These are phyloP conservation scores for Lasiodiplodia gonubiensis DNA, from an alignment of 2,329 filamentous ascomycete species.

Conservation along the genomic window DNA sequence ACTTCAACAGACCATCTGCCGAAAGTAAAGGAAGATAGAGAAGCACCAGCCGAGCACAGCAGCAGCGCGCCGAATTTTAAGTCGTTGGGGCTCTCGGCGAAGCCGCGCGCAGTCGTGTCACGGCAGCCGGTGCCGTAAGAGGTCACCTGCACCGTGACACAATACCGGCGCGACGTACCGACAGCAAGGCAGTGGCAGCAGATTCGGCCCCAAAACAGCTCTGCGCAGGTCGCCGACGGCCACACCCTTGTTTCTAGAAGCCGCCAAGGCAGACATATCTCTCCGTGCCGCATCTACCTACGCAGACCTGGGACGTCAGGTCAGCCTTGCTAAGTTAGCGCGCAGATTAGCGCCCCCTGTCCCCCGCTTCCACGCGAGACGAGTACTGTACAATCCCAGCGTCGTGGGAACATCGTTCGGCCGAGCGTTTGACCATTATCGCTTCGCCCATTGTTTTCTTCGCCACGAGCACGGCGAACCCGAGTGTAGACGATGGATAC, in stretches of 20 bases:
- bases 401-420: neutral
- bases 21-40: neutral
- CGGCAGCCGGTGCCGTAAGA: conserved; percentile 1
- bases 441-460: neutral
- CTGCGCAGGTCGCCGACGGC: conserved; percentile 3
- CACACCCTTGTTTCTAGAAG: conserved; percentile 24
- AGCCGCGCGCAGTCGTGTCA: conserved; percentile 15
- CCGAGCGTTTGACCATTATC: neutral
- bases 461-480: neutral
- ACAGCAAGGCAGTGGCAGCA: conserved; percentile 10
- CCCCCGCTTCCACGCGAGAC: conserved; percentile 24
- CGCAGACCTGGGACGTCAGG: neutral
- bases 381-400: neutral
- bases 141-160: conserved; percentile 24
- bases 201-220: conserved; percentile 3
- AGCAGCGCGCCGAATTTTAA: conserved; percentile 8
- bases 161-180: conserved; percentile 13
- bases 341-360: conserved; percentile 12
- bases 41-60: neutral
- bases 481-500: conserved; percentile 5
- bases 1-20: neutral
- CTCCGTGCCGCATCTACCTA: neutral
- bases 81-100: neutral
- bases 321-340: conserved; percentile 18
- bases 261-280: conserved; percentile 21